Percentiles rank a stretch among this genome's conserved stretches.
Conservation (phyloP, 768 basidiomycete genomes). For the Guyanaporus albipodus region DNA sequence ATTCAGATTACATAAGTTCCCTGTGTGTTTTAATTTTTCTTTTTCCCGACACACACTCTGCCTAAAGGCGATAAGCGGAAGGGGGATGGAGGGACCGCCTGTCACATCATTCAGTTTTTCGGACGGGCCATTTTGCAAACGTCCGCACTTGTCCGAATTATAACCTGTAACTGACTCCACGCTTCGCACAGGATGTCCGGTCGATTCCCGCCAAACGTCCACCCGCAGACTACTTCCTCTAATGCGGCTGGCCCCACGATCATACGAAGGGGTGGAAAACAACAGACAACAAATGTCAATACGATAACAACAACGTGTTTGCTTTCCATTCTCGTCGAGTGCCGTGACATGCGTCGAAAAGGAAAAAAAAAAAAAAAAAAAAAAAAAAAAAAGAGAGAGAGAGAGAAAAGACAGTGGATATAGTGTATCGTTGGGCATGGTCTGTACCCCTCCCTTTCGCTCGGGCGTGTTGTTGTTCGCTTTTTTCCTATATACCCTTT, state of each 20-base stretch:
- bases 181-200: constrained; percentile 60
- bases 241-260: no score
- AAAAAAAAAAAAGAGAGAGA: no score
- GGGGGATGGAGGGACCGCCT: constrained; percentile 15
- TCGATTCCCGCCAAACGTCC: constrained; percentile 82
- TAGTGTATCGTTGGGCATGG: no score
- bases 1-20: constrained; percentile 12
- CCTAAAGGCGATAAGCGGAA: constrained; percentile 29
- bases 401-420: no score
- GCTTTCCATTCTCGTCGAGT: constrained; percentile 16
- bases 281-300: no score
- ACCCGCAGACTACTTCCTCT: constrained; percentile 85
- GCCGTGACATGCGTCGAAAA: constrained; percentile 21
- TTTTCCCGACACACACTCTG: no score
- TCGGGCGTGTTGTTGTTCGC: no score
- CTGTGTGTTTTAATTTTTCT: constrained; percentile 14
- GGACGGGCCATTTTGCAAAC: neutral
- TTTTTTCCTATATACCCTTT: constrained; percentile 11
- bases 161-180: constrained; percentile 8
- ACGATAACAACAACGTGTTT: no score
- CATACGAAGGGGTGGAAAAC: no score
- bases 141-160: neutral
- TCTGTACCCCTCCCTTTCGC: no score
- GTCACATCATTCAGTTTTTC: constrained; percentile 4
- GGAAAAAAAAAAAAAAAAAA: no score